A percentile compares a stretch with the other conserved stretches of the same genome.
phyloP scores from a whole-genome alignment of 2,329 filamentous ascomycete genomes.

The Calycina herbarum region DNA sequence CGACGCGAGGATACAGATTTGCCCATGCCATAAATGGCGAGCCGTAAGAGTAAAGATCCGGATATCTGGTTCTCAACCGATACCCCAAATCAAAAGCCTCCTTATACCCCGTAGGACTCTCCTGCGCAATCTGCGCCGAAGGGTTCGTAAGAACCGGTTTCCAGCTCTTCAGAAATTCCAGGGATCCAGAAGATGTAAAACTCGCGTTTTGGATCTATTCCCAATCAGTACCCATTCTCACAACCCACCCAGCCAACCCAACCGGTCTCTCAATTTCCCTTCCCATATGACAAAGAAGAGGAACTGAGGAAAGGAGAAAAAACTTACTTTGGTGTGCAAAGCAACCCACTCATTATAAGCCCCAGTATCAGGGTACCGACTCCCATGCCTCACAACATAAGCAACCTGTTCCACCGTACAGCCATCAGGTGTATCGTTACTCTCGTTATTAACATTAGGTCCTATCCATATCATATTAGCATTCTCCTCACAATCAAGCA shows the following conservation, averaged over 20 bases:
- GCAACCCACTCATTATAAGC: constrained; percentile 59
- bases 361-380: constrained; percentile 60
- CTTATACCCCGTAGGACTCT: constrained; percentile 62
- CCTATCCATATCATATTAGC: constrained; percentile 39
- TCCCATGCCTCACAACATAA: constrained; percentile 61
- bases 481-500: not conserved
- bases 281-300: not conserved
- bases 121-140: constrained; percentile 55
- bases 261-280: too few relatives aligned
- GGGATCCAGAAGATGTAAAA: constrained; percentile 52
- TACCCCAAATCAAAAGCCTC: constrained; percentile 59
- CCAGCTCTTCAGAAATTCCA: constrained; percentile 61
- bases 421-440: constrained; percentile 52
- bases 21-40: constrained; percentile 59
- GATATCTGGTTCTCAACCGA: constrained; percentile 49
- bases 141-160: constrained; percentile 56
- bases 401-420: constrained; percentile 62
- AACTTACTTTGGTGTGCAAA: constrained; percentile 42
- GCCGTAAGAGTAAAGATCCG: constrained; percentile 47
- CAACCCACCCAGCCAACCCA: too few relatives aligned
- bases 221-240: not conserved
- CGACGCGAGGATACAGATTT: constrained; percentile 64
- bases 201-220: constrained; percentile 51
- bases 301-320: not conserved
- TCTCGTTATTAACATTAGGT: constrained; percentile 56